Evolutionary conservation across 495 filamentous ascomycete species (phyloP).

Genomic region (Aspergillus bertholletiae): DNA sequence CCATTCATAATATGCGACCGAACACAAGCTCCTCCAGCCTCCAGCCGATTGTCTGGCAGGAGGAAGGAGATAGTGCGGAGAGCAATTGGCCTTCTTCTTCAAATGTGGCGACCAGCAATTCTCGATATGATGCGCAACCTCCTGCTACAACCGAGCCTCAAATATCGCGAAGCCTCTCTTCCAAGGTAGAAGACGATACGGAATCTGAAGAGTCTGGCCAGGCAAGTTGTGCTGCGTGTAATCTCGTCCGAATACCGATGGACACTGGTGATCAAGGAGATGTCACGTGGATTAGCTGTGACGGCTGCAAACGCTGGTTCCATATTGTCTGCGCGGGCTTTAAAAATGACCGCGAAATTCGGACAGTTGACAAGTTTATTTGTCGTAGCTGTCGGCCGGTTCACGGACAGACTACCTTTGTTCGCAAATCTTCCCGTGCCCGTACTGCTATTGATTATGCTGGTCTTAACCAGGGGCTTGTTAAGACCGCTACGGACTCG

Average conservation of each 20-base stretch:
- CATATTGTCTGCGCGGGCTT: slow-evolving; percentile 72
- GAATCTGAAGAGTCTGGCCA: slow-evolving; percentile 25
- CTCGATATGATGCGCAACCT: slow-evolving; percentile 4
- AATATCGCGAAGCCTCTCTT: slow-evolving; percentile 11
- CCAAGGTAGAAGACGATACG: slow-evolving; percentile 30
- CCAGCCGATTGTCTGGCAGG: slow-evolving; percentile 35
- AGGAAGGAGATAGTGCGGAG: slow-evolving; percentile 26
- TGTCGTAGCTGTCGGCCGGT: slow-evolving; percentile 57
- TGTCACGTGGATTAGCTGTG: slow-evolving; percentile 70
- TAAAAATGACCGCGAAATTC: slow-evolving; percentile 64
- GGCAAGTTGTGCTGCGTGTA: slow-evolving; percentile 49
- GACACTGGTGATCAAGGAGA: slow-evolving; percentile 46
- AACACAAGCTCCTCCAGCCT: slow-evolving; percentile 42
- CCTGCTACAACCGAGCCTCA: background rate
- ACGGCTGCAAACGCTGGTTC: slow-evolving; percentile 73
- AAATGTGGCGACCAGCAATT: slow-evolving; percentile 5
- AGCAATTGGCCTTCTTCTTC: slow-evolving; percentile 12
- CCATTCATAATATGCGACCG: slow-evolving; percentile 35
- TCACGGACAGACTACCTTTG: slow-evolving; percentile 63
- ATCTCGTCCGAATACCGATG: slow-evolving; percentile 44
- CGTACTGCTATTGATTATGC: slow-evolving; percentile 74
- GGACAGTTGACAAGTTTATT: slow-evolving; percentile 70
- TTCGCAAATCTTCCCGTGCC: slow-evolving; percentile 60
- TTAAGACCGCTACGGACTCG: slow-evolving; percentile 66
- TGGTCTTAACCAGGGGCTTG: slow-evolving; percentile 67